Evolutionary conservation across 2,329 filamentous ascomycete genomes (phyloP), one percentile per base, ranked within the genome.

Genomic region (Fusarium scirpi): DNA sequence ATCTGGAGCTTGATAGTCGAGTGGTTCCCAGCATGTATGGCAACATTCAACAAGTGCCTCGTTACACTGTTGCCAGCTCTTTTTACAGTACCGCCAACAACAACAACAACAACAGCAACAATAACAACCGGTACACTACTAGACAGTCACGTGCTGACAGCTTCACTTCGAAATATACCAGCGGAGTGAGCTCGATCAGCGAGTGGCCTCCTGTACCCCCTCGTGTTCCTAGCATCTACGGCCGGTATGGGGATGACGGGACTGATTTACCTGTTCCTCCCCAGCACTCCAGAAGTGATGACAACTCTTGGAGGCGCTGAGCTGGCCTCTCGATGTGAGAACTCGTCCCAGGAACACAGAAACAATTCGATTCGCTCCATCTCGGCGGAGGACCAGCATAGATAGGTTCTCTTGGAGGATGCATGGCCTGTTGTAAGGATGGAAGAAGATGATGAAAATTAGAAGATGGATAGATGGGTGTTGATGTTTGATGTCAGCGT

Each of bases 1-100:
- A 91, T 70, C 81, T 91, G n/a, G 89, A 91, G 74, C 68, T 80
- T 15, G 76, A 78, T 54, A 67, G 66, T 38, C 71, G 65, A 11
- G 62, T 72, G 22, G 60, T 73, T 7, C 67, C 74, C 8, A 70
- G 62, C 29, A 58, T 53, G 49, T 53, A 58, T n/a, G 54, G 61
- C 13, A 67, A 66, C 32, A 57, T 75, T 51, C 65, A 71, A 10
- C 56, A 62, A 30, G 67, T 72, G 63, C 71, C 75, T 20, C 72
- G 69, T 8, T 61, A 68, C 27, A 64, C 66, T 11, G 60, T 67
- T 12, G 62, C 69, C 11, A 78, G 74, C 58, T 77, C 76, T 30
- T 53, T 73, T 52, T 74, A 75, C 61, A 70, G 73, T 51, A 69
- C 65, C 6, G 8, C 32, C n/a, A 53, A 53, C 24, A 24, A 34